These are phyloP conservation scores for Salix udensis DNA, from an alignment of 345 rosid genomes.

Conservation along the genomic window DNA sequence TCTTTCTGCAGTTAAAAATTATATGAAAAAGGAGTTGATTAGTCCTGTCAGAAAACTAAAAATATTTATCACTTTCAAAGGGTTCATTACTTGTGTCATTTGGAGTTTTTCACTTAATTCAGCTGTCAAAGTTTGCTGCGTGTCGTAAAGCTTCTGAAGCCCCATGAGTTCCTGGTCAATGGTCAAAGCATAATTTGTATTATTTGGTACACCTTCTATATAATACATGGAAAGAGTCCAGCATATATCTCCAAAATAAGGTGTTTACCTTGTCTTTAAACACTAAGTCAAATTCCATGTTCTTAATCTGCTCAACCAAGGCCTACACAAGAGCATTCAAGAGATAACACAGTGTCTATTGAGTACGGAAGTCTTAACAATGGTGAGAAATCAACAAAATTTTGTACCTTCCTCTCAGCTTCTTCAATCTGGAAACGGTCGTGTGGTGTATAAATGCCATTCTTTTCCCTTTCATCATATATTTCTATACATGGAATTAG, in stretches of 20 bases:
- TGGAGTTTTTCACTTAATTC: slow-evolving; percentile 3
- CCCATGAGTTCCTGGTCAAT: neutral
- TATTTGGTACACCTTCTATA: neutral
- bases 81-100: neutral
- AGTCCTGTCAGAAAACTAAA: too few species aligned
- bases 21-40: too few species aligned
- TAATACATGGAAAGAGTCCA: neutral
- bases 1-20: too few species aligned
- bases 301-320: slow-evolving; percentile 6
- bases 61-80: too few species aligned
- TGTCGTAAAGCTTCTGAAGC: slow-evolving; percentile 4
- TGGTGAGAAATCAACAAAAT: neutral
- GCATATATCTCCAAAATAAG: neutral
- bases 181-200: neutral
- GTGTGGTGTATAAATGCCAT: slow-evolving; percentile 5
- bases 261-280: slow-evolving; percentile 9
- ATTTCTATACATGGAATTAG: too few species aligned
- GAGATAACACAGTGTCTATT: neutral
- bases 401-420: slow-evolving; percentile 10
- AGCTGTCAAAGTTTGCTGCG: slow-evolving; percentile 7
- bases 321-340: neutral
- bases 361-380: neutral
- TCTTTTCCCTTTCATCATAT: slow-evolving; percentile 1
- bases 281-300: neutral
- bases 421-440: slow-evolving; percentile 2